Evolutionary conservation across 805 yeast genomes (phyloP).

Genomic region (Candida piceae): DNA sequence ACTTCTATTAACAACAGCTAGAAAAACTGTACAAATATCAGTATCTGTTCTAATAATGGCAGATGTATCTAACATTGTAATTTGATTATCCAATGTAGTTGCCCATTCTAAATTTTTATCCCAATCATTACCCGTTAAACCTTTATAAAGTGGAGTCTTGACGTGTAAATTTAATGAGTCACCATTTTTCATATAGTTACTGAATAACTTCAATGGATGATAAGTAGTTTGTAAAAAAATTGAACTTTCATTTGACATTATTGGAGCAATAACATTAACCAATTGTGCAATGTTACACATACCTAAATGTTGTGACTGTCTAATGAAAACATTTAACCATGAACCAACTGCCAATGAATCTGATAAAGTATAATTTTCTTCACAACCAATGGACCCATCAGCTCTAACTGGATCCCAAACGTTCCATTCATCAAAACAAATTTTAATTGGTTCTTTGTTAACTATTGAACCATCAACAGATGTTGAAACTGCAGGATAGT

Average conservation of each 20-base stretch:
- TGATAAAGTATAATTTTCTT: slow-evolving; percentile 27
- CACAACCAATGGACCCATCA: slow-evolving; percentile 29
- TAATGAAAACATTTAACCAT: slow-evolving; percentile 31
- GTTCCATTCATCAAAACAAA: slow-evolving; percentile 34
- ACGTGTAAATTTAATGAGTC: slow-evolving; percentile 27
- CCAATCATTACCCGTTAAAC: slow-evolving; percentile 20
- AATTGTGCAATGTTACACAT: slow-evolving; percentile 33
- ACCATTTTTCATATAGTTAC: slow-evolving; percentile 30
- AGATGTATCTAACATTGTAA: slow-evolving; percentile 26
- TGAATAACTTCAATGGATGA: slow-evolving; percentile 25
- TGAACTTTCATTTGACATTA: slow-evolving; percentile 25
- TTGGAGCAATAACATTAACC: slow-evolving; percentile 34
- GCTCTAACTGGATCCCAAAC: slow-evolving; percentile 33
- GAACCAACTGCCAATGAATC: slow-evolving; percentile 32
- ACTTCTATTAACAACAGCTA: slow-evolving; percentile 29
- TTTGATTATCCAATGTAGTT: slow-evolving; percentile 4
- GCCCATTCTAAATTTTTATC: slow-evolving; percentile 6
- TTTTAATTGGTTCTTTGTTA: slow-evolving; percentile 17
- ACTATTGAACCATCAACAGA: slow-evolving; percentile 8
- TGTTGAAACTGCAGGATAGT: slow-evolving; percentile 10
- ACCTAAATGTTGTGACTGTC: slow-evolving; percentile 28
- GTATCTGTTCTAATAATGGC: slow-evolving; percentile 21
- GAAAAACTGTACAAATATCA: slow-evolving; percentile 13
- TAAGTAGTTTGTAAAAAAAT: slow-evolving; percentile 29
- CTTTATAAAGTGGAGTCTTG: slow-evolving; percentile 25